Conservation (phyloP, 179 eudicot genomes). For the Dionaea muscipula region DNA sequence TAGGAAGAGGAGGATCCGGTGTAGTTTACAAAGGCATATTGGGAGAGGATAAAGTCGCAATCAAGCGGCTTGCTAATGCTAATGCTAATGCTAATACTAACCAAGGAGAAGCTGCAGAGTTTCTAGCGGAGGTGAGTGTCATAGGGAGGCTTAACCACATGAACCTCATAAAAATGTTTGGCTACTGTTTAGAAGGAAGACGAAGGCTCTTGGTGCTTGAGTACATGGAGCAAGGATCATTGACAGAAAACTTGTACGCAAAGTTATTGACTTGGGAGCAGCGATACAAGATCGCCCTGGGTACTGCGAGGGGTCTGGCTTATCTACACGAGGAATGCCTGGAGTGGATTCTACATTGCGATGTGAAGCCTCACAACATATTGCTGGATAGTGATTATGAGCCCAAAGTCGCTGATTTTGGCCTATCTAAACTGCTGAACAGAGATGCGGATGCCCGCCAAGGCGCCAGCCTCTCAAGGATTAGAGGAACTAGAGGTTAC, state of each 20-base stretch:
- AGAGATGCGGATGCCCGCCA: neutral
- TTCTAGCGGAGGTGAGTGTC: conserved; percentile 17
- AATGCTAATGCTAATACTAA: neutral
- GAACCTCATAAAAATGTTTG: conserved; percentile 16
- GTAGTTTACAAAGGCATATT: conserved; percentile 13
- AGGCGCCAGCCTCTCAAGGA: too few species aligned
- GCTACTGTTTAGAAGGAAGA: conserved; percentile 16
- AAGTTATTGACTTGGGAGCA: conserved; percentile 9
- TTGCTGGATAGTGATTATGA: conserved; percentile 6
- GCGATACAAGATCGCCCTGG: conserved; percentile 15
- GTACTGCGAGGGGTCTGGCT: conserved; percentile 17
- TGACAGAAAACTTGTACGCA: conserved; percentile 9
- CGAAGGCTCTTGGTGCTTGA: conserved; percentile 16
- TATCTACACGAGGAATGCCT: conserved; percentile 23
- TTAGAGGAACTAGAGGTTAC: too few species aligned
- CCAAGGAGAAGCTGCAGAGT: conserved; percentile 20
- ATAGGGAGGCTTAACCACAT: conserved; percentile 21
- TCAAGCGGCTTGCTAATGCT: conserved; percentile 12
- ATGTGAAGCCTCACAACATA: conserved; percentile 20
- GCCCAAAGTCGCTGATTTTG: conserved; percentile 24
- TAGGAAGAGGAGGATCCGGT: conserved; percentile 18
- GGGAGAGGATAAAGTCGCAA: conserved; percentile 12
- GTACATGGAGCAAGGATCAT: conserved; percentile 11
- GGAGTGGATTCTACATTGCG: conserved; percentile 22
- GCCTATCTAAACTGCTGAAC: conserved; percentile 16